Evolutionary conservation across 768 basidiomycete genomes (phyloP).

Genomic region (Mycena latifolia): DNA sequence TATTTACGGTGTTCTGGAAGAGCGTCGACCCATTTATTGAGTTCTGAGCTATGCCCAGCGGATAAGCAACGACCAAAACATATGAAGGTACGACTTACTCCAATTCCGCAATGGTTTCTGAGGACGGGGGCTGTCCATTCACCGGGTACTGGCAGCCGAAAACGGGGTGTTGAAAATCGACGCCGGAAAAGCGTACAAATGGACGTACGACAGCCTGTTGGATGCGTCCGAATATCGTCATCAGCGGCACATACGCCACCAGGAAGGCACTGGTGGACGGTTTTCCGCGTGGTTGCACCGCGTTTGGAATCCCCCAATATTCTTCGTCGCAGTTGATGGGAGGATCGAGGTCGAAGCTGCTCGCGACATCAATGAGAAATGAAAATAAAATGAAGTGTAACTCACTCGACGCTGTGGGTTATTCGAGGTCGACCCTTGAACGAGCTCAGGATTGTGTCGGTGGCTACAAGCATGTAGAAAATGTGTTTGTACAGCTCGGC

Average conservation of each 20-base stretch:
- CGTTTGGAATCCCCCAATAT: slow-evolving; percentile 14
- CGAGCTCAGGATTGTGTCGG: slow-evolving; percentile 52
- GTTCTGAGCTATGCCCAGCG: slow-evolving; percentile 4
- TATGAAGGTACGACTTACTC: slow-evolving; percentile 5
- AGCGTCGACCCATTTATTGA: slow-evolving; percentile 24
- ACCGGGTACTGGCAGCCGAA: slow-evolving; percentile 23
- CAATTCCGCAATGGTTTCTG: slow-evolving; percentile 6
- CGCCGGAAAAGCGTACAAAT: not conserved
- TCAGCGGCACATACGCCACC: slow-evolving; percentile 2
- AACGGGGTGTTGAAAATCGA: not conserved
- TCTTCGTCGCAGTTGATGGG: slow-evolving; percentile 62
- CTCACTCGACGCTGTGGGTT: slow-evolving; percentile 77
- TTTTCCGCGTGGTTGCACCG: not conserved
- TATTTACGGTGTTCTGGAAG: slow-evolving; percentile 26
- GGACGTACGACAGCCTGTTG: slow-evolving; percentile 14
- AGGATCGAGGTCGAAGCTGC: slow-evolving; percentile 72
- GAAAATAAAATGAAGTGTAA: not conserved
- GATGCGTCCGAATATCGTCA: slow-evolving; percentile 21
- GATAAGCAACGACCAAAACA: not conserved
- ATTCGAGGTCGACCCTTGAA: slow-evolving; percentile 73
- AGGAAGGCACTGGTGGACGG: slow-evolving; percentile 17
- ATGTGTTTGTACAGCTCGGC: slow-evolving; percentile 72
- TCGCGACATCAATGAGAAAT: slow-evolving; percentile 1
- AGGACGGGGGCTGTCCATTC: not conserved
- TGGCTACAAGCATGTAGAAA: slow-evolving; percentile 57